Base-by-base conservation (phyloP, 352 stramenopile genomes). In the Phytophthora hybrid region DNA sequence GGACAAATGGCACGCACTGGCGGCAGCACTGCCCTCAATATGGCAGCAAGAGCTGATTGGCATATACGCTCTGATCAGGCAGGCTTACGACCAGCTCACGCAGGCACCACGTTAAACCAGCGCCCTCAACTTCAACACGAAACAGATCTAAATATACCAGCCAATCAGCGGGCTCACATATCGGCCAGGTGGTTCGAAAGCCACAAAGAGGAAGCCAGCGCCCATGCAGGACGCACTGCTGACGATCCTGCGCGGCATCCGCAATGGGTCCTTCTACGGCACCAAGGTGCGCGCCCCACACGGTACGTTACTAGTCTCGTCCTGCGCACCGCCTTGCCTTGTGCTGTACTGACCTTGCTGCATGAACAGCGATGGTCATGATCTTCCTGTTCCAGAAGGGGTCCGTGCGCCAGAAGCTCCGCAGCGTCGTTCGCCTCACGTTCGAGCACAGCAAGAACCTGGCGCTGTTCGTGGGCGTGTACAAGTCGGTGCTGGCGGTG, bases 381-480 rank as follows among this genome's bases (percentile, higher is more conserved):
- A 92, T 95, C 69, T 92, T 96, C 59, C 82, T 97, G 3, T 97
- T 97, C 75, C 85, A 94, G 60, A 86, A 88, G 52, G 89, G 89
- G 7, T 87, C 87, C 14, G n/a, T 97, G 29, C 85, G 85, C 10
- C 69, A 95, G 54, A 94, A 96, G 71, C 73, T 97, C 23, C 84
- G 73, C 16, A 79, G 80, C 19, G 81, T 97, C 32, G 79, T 97
- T 60, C 76, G 74, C 13, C 79, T 97, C 21, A 97, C 91, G 29
- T 96, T 84, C 54, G 91, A 97, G 68, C 91, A 97, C 79, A 88
- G 84, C 44, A 96, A 94, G 61, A 96, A 96, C 72, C 69, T 97
- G 61, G 91, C 90, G 8, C 75, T 94, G 11, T 97, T 97, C 57
- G 90, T 96, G n/a, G 91, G 87, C 14, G 78, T 95, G 26, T 97